phyloP scores from a whole-genome alignment of 352 stramenopile genomes.

The Phytophthora macrochlamydospora region DNA sequence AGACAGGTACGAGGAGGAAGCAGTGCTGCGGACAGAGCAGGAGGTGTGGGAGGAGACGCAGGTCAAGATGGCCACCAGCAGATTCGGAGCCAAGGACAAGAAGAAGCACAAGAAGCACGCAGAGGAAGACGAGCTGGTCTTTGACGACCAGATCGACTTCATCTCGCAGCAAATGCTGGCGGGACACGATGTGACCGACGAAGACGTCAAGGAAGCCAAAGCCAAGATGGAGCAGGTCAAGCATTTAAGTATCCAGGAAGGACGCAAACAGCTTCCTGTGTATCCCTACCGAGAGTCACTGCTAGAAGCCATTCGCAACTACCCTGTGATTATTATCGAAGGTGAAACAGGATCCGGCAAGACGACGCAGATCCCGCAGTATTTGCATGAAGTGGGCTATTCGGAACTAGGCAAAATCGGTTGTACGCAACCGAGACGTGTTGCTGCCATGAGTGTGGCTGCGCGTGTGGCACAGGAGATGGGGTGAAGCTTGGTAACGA shows the following conservation, averaged over 20 bases:
- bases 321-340: conserved; percentile 87
- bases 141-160: conserved; percentile 99
- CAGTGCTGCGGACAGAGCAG: conserved; percentile 96
- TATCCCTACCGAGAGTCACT: conserved; percentile 98
- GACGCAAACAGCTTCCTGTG: conserved; percentile 96
- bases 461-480: conserved; percentile 99
- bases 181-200: conserved; percentile 82
- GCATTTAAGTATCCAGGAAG: conserved; percentile 95
- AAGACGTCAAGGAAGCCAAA: conserved; percentile 73
- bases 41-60: conserved; percentile 98
- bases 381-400: conserved; percentile 96
- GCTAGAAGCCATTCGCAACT: conserved; percentile 96
- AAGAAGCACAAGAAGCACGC: conserved; percentile 32
- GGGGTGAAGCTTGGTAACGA: conserved; percentile 96
- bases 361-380: conserved; percentile 99
- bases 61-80: conserved; percentile 85
- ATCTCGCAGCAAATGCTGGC: conserved; percentile 93
- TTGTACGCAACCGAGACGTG: conserved; percentile 95
- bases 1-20: conserved; percentile 93
- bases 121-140: conserved; percentile 96
- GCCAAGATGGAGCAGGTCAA: conserved; percentile 79
- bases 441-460: conserved; percentile 99
- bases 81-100: conserved; percentile 78
- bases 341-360: conserved; percentile 96
- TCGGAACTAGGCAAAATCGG: conserved; percentile 96